These are phyloP conservation scores for Sphagnum fallax DNA, from an alignment of 228 moss, liverwort and hornwort genomes.

Conservation along the genomic window DNA sequence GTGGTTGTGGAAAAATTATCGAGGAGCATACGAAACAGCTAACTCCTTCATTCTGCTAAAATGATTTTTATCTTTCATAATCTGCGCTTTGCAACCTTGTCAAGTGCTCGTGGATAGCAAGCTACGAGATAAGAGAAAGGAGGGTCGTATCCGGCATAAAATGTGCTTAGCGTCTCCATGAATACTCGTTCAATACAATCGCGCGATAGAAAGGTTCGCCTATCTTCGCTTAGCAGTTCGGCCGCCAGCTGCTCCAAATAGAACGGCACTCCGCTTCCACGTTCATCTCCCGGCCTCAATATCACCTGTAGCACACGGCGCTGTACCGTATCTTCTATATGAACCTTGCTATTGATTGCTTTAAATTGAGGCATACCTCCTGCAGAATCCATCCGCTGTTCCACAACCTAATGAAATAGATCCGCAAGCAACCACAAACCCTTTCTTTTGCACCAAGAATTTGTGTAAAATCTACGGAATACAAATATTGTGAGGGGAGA, in stretches of 20 bases:
- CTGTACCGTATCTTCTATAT: constrained; percentile 70
- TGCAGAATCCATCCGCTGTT: too few relatives aligned
- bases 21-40: constrained; percentile 70
- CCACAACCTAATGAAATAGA: too few relatives aligned
- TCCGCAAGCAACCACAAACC: too few relatives aligned
- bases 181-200: constrained; percentile 76
- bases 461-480: too few relatives aligned
- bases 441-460: too few relatives aligned
- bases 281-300: constrained; percentile 31
- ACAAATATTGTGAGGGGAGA: too few relatives aligned
- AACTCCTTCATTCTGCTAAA: constrained; percentile 72
- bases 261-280: constrained; percentile 20
- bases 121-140: constrained; percentile 80
- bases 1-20: constrained; percentile 77
- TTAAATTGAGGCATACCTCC: constrained; percentile 47
- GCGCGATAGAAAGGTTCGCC: constrained; percentile 42
- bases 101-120: constrained; percentile 70
- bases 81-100: constrained; percentile 68
- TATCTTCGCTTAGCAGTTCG: constrained; percentile 73
- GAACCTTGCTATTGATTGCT: constrained; percentile 45
- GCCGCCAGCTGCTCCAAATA: constrained; percentile 87
- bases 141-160: constrained; percentile 30
- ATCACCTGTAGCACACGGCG: constrained; percentile 74
- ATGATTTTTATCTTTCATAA: constrained; percentile 70
- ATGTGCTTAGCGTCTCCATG: constrained; percentile 65